Evolutionary conservation across 768 basidiomycete species (phyloP), one percentile per base, ranked within the genome.

Genomic region (Trametes cinnabarina): DNA sequence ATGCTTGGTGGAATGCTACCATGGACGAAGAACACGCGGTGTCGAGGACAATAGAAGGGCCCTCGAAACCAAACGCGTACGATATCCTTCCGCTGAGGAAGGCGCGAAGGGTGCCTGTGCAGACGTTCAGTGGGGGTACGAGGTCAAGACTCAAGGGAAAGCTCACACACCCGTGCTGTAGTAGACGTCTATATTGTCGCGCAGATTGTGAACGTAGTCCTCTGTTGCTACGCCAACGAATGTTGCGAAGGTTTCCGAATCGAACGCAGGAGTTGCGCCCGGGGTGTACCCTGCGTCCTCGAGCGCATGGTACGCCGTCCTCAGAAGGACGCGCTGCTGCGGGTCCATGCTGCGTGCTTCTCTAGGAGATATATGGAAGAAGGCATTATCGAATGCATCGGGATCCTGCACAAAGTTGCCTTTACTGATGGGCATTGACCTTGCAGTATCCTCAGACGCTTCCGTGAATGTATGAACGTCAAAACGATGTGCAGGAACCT

Each of bases 291-390:
- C 89, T 4, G 87, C 79, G 58, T 83, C 77, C 66, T 90, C 87
- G 4, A 90, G 74, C 0, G 88, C 88, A 55, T 86, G 79, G 51
- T 87, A 81, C 4, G 84, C 85, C 3, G 81, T 77, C 37, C 86
- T 86, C 15, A 90, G 76, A 4, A 90, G 72, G 32, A 90, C 63
- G 4, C 88, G 79, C 61, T 89, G 87, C 62, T 90, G 88, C 7
- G 89, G 88, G 65, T 90, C 86, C 87, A 90, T 90, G 68, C 76
- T 82, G 58, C 73, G 81, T 14, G 89, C 88, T 69, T 90, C 88
- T 5, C 88, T 80, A 2, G 89, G 88, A 39, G 83, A 87, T 43
- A 88, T 80, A 40, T 80, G 82, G 76, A 90, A 91, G 66, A 88
- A 88, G 67, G 72, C 75, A 66, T 87, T 76, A 67, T 91, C 89